A percentile compares a stretch with the other conserved stretches of the same genome.
These are phyloP conservation scores for Lactarius sp. DNA, from an alignment of 768 basidiomycete genomes.

Conservation along the genomic window DNA sequence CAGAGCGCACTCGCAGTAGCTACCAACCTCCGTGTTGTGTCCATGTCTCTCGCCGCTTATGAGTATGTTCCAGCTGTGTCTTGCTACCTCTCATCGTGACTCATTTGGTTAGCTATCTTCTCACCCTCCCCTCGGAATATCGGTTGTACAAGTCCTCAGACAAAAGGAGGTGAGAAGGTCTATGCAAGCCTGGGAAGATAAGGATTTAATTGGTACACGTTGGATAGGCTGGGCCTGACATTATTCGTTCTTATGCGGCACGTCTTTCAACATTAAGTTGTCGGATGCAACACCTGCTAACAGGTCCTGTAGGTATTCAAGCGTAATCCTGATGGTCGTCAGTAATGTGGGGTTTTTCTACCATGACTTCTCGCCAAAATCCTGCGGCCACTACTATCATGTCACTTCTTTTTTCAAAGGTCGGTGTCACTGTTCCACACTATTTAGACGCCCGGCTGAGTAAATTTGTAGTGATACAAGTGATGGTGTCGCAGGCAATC, in stretches of 20 bases:
- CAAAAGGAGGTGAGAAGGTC: not conserved
- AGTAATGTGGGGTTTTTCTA: constrained; percentile 60
- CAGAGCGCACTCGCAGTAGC: not conserved
- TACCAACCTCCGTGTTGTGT: constrained; percentile 10
- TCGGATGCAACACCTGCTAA: not conserved
- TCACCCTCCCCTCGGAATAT: constrained; percentile 19
- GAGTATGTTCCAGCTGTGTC: constrained; percentile 12
- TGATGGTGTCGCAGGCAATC: not conserved
- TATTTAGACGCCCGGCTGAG: not conserved
- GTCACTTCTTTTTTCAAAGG: constrained; percentile 60
- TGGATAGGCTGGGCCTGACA: not conserved
- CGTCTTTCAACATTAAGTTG: not conserved
- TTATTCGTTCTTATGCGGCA: not conserved
- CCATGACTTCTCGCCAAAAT: constrained; percentile 39
- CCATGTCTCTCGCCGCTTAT: constrained; percentile 17
- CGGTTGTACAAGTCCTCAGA: constrained; percentile 11
- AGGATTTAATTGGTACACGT: not conserved
- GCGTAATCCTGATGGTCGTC: constrained; percentile 43
- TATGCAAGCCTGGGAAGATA: not conserved
- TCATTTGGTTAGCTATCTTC: constrained; percentile 10
- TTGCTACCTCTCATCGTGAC: not conserved
- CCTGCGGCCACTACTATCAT: constrained; percentile 48
- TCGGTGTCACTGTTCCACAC: constrained; percentile 26
- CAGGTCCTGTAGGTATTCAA: constrained; percentile 24
- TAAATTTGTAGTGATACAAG: constrained; percentile 46